Evolutionary conservation across 345 rosid species (phyloP).

Genomic region (Eucalyptus paniculata): DNA sequence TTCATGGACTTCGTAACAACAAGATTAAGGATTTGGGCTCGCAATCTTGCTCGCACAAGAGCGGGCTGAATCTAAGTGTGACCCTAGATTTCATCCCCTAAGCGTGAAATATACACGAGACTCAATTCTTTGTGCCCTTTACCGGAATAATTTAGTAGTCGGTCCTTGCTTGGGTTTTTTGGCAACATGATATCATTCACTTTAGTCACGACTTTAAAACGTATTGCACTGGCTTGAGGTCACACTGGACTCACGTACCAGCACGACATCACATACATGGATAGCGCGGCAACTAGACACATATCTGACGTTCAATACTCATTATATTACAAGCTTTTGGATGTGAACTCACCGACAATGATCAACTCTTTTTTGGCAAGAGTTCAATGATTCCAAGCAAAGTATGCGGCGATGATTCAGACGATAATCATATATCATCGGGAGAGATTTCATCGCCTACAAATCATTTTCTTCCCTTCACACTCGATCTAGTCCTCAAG

Average conservation of each 20-base stretch:
- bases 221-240: not conserved
- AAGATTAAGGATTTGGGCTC: not conserved
- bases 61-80: not conserved
- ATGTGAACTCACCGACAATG: not conserved
- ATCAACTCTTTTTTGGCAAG: not conserved
- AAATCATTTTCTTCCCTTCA: not conserved
- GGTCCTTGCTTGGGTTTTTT: not conserved
- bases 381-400: not conserved
- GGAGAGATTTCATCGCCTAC: not conserved
- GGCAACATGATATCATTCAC: no score
- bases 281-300: not conserved
- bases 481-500: not conserved
- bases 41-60: fast-evolving
- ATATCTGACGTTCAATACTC: not conserved
- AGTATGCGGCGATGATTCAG: not conserved
- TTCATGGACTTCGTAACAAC: not conserved
- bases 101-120: not conserved
- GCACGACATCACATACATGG: not conserved
- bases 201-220: not conserved
- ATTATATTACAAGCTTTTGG: not conserved
- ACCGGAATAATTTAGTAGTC: not conserved
- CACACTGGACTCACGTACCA: not conserved
- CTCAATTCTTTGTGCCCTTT: not conserved
- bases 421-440: not conserved
- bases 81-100: not conserved